These are phyloP conservation scores for Physcomitrellopsis africana DNA, from an alignment of 225 moss, liverwort and hornwort species.

Conservation along the genomic window DNA sequence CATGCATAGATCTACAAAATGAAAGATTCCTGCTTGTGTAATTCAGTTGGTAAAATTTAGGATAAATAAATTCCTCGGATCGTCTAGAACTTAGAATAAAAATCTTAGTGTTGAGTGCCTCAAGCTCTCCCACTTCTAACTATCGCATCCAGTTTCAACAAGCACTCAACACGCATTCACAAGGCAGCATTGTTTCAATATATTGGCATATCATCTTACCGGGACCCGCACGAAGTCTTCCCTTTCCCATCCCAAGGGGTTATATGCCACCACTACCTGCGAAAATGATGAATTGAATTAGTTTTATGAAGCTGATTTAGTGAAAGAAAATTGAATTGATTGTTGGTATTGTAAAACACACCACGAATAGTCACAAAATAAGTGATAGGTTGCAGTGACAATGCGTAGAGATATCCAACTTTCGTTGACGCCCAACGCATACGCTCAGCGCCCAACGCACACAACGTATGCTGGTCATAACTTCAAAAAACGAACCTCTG, in stretches of 20 bases:
- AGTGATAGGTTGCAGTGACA: background rate
- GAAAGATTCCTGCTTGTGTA: background rate
- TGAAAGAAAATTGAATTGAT: background rate
- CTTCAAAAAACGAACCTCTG: background rate
- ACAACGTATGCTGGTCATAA: conserved; percentile 4
- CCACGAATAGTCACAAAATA: background rate
- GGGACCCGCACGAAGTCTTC: conserved; percentile 69
- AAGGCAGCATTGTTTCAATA: background rate
- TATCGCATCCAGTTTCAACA: conserved; percentile 1
- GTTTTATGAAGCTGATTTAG: background rate
- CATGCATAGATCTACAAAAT: background rate
- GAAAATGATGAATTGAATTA: background rate
- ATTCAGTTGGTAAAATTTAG: no score
- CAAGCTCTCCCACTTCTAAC: background rate
- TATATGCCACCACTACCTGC: conserved; percentile 75
- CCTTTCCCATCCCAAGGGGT: conserved; percentile 68
- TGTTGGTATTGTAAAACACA: background rate
- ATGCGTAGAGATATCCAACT: background rate
- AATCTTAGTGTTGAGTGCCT: background rate
- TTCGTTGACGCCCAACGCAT: background rate
- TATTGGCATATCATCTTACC: conserved; percentile 34
- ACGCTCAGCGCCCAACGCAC: background rate
- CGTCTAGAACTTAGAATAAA: background rate
- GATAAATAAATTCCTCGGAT: no score
- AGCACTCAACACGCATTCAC: background rate